phyloP scores from a whole-genome alignment of 208 protist genomes.

The Angomonas ambiguus region DNA sequence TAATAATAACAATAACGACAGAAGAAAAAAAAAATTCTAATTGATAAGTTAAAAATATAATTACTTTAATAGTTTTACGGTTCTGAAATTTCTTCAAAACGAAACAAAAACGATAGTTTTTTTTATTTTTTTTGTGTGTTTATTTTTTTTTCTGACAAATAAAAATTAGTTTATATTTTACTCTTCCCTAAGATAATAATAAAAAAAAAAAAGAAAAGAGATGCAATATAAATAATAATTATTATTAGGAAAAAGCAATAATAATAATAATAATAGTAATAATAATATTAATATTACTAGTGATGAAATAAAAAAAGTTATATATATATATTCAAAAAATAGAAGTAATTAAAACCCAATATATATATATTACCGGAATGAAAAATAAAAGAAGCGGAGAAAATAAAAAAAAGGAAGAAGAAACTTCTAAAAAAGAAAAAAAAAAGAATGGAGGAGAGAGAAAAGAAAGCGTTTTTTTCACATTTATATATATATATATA shows the following conservation, averaged over 20 bases:
- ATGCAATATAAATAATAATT: conserved; percentile 8
- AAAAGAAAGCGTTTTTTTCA: neutral
- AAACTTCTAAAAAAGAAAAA: conserved; percentile 9
- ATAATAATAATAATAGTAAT: conserved; percentile 6
- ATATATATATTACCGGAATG: neutral
- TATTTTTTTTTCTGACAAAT: conserved; percentile 9
- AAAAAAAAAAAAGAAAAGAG: conserved; percentile 10
- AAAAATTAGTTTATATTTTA: conserved; percentile 5
- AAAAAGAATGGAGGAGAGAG: conserved; percentile 4
- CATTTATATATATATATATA: conserved; percentile 3
- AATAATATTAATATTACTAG: neutral
- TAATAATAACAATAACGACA: too few relatives aligned
- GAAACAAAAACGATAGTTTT: neutral
- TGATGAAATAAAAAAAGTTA: conserved; percentile 7
- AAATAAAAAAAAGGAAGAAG: conserved; percentile 7
- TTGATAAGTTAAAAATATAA: neutral
- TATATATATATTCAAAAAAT: conserved; percentile 5
- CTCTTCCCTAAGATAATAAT: neutral
- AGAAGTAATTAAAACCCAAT: neutral
- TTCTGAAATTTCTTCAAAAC: neutral
- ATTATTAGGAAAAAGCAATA: neutral
- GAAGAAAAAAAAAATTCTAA: neutral
- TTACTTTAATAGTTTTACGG: conserved; percentile 3
- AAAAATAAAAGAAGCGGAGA: conserved; percentile 9
- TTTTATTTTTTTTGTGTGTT: conserved; percentile 8